Evolutionary conservation across 139 green algal genomes (phyloP).

Genomic region (Nannochloris sp.): DNA sequence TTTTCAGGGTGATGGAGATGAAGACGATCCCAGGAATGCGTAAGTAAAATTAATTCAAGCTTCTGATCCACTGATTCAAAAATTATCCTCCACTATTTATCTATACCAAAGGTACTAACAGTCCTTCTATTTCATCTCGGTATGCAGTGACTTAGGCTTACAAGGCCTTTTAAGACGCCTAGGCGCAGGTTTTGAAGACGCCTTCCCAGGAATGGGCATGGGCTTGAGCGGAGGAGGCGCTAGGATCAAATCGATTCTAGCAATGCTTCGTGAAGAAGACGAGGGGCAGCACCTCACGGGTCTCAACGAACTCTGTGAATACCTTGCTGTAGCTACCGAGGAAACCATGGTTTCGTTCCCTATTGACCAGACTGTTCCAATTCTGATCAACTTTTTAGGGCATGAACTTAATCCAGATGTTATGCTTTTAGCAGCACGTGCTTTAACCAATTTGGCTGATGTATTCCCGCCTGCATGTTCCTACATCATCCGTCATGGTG

Average conservation of each 20-base stretch:
- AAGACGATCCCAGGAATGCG: neutral
- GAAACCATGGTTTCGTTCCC: constrained; percentile 76
- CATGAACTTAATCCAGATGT: constrained; percentile 86
- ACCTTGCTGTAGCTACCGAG: constrained; percentile 85
- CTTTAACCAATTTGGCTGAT: constrained; percentile 88
- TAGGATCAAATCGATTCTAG: constrained; percentile 58
- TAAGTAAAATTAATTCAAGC: neutral
- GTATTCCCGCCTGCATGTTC: constrained; percentile 63
- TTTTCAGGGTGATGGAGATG: neutral
- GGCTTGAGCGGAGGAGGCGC: constrained; percentile 35
- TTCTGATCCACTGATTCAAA: neutral
- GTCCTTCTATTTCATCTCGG: neutral
- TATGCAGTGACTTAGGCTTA: too few species aligned
- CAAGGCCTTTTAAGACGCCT: constrained; percentile 78
- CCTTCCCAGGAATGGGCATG: constrained; percentile 44
- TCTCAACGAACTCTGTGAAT: constrained; percentile 83
- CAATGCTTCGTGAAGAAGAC: constrained; percentile 58
- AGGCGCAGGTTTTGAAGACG: constrained; percentile 76
- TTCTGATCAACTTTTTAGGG: constrained; percentile 79
- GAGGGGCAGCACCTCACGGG: constrained; percentile 67
- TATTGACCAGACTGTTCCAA: constrained; percentile 74
- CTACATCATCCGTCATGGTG: constrained; percentile 82
- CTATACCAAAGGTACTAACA: neutral
- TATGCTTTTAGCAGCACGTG: constrained; percentile 87
- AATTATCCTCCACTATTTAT: neutral